A percentile compares a stretch with the other conserved stretches of the same genome.
Evolutionary conservation across 108 stramenopile species (phyloP).

Genomic region (Cyclostephanos invisitatus): DNA sequence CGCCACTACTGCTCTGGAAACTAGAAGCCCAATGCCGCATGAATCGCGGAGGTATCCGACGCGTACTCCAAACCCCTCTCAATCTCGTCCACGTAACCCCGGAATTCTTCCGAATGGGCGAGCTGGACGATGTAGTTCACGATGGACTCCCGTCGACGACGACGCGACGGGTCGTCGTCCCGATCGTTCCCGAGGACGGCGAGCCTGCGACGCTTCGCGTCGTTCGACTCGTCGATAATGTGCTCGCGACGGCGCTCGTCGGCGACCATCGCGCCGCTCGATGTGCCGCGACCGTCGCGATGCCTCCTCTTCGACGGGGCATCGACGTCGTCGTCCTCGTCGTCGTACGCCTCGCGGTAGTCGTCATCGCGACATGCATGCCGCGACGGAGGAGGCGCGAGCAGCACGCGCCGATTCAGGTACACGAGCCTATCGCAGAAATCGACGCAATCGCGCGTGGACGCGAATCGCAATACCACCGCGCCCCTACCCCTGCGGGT

Average conservation of each 20-base stretch:
- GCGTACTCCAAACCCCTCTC: conserved; percentile 33
- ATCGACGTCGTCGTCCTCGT: no score
- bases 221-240: no score
- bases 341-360: no score
- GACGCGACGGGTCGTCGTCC: background rate
- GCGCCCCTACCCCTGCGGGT: conserved; percentile 44
- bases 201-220: no score
- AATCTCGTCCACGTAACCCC: conserved; percentile 43
- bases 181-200: no score
- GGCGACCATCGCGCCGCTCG: no score
- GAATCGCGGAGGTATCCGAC: conserved; percentile 25
- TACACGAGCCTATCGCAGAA: conserved; percentile 44
- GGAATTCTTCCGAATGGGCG: conserved; percentile 41
- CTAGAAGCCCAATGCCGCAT: conserved; percentile 16
- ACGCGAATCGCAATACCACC: conserved; percentile 43
- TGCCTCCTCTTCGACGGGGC: no score
- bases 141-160: conserved; percentile 27
- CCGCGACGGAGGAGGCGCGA: background rate
- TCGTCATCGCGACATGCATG: no score
- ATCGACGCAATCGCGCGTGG: conserved; percentile 29
- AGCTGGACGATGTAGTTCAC: conserved; percentile 41
- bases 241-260: no score
- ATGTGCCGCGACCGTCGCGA: no score
- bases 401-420: conserved; percentile 38
- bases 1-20: no score